Base-by-base conservation (phyloP, 129 eudicot species). In the Ambrosia artemisiifolia region DNA sequence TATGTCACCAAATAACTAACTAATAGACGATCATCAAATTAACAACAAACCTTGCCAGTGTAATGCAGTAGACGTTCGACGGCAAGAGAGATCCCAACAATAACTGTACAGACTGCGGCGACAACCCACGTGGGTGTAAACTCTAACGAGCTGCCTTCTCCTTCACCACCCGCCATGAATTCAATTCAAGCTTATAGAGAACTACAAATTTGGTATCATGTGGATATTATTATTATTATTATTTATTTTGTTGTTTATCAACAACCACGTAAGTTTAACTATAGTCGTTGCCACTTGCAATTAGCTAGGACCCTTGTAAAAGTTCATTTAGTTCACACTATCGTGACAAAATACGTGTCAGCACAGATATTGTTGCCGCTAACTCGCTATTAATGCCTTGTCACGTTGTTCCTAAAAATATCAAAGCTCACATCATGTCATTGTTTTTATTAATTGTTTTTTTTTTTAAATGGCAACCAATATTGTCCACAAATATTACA, bases 81-180 rank as follows among this genome's bases (percentile, higher is more conserved):
- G 11, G 60, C 59, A 17, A 89, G 78, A 38, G 96, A 89, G 50
- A 89, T 84, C 53, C 84, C 83, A 12, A 86, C 96, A 64, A 89
- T 86, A 33, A 82, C 82, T 2, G 86, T 80, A 75, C 96, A 89
- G 11, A 89, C 86, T 7, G 59, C 67, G 38, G 96, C 96, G 16
- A 89, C 91, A 40, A 86, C 80, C 96, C 96, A 89, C 24, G 92
- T 86, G 6, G 96, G 96, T 11, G 96, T 89, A 38, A 69, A 86
- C 76, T 89, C 88, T 69, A 89, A 77, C 28, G 84, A 63, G 16
- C 59, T 43, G 3, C 71, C 91, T 61, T 78, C 87, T 3, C 16
- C 92, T 71, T 70, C 87, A 16, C 88, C 86, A 6, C 83, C 96
- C 28, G 89, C 86, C 89, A 84, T 84, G 51, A 44, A 72, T 72